Evolutionary conservation across 2,329 filamentous ascomycete genomes (phyloP).

Genomic region (Neophaeococcomyces mojaviensis): DNA sequence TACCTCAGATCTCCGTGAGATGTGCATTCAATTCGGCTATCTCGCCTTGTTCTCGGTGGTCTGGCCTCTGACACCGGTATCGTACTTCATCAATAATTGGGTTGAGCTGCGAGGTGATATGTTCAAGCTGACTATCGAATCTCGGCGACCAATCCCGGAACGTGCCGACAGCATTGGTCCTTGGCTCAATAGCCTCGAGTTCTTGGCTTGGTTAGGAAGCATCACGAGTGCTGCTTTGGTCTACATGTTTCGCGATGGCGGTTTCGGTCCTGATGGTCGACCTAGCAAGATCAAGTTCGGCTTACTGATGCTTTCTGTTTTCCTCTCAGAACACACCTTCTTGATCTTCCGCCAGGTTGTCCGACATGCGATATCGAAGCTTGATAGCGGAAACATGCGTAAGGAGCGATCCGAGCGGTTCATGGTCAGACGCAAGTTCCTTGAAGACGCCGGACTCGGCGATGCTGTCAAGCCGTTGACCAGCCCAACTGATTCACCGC

Average conservation of each 20-base stretch:
- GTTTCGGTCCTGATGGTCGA: constrained; percentile 57
- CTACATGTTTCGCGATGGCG: constrained; percentile 73
- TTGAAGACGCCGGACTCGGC: constrained; percentile 57
- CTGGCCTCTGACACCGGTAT: constrained; percentile 86
- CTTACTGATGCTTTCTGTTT: constrained; percentile 71
- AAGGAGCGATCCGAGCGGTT: constrained; percentile 78
- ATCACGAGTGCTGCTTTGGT: constrained; percentile 81
- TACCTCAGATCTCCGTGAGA: constrained; percentile 82
- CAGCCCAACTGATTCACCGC: constrained; percentile 57
- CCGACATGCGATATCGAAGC: constrained; percentile 63
- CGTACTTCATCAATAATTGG: constrained; percentile 94
- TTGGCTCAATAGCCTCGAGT: constrained; percentile 76
- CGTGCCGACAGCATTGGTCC: constrained; percentile 90
- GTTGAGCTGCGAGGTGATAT: constrained; percentile 88
- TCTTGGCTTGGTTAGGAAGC: constrained; percentile 89
- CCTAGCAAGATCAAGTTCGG: constrained; percentile 67
- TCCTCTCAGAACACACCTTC: constrained; percentile 84
- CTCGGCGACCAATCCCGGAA: constrained; percentile 81
- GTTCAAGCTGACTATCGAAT: constrained; percentile 84
- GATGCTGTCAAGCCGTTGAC: constrained; percentile 41
- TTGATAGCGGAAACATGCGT: constrained; percentile 79
- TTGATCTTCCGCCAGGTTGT: constrained; percentile 69
- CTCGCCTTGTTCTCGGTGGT: constrained; percentile 84
- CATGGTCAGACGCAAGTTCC: constrained; percentile 67
- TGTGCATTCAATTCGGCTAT: constrained; percentile 86